Percentiles rank a stretch among this genome's conserved stretches.
Evolutionary conservation across 1,284 basidiomycete genomes (phyloP).

Genomic region (Ceratobasidium theobromae): DNA sequence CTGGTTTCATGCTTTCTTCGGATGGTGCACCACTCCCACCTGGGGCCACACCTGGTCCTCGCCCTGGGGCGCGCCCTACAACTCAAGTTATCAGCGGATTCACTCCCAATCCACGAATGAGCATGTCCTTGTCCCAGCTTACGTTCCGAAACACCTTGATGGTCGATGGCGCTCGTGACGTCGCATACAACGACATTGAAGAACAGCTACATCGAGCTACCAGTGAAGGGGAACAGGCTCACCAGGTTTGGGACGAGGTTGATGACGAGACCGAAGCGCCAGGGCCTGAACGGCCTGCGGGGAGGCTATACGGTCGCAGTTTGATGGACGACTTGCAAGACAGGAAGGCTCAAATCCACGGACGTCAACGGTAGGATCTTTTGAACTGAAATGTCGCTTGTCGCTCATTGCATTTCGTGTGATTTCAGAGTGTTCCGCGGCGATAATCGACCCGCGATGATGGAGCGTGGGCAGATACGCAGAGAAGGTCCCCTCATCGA

Average conservation of each 20-base stretch:
- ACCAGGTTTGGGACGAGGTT: constrained; percentile 46
- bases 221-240: constrained; percentile 69
- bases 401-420: constrained; percentile 17
- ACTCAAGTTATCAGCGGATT: constrained; percentile 54
- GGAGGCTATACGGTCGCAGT: constrained; percentile 75
- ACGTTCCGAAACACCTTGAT: constrained; percentile 74
- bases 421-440: constrained; percentile 63
- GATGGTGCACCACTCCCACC: constrained; percentile 71
- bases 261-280: constrained; percentile 45
- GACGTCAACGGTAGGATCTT: constrained; percentile 70
- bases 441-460: constrained; percentile 80
- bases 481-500: constrained; percentile 71
- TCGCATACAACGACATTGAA: constrained; percentile 61
- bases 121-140: constrained; percentile 70
- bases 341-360: constrained; percentile 71
- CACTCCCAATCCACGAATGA: constrained; percentile 72
- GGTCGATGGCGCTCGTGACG: constrained; percentile 64
- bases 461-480: constrained; percentile 60
- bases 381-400: constrained; percentile 3
- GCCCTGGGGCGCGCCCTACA: constrained; percentile 46
- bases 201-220: constrained; percentile 60
- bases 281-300: constrained; percentile 57
- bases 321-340: constrained; percentile 77
- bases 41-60: constrained; percentile 58
- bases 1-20: constrained; percentile 58